These are phyloP conservation scores for Blastocystis sp. DNA, from an alignment of 352 stramenopile genomes.

Conservation along the genomic window DNA sequence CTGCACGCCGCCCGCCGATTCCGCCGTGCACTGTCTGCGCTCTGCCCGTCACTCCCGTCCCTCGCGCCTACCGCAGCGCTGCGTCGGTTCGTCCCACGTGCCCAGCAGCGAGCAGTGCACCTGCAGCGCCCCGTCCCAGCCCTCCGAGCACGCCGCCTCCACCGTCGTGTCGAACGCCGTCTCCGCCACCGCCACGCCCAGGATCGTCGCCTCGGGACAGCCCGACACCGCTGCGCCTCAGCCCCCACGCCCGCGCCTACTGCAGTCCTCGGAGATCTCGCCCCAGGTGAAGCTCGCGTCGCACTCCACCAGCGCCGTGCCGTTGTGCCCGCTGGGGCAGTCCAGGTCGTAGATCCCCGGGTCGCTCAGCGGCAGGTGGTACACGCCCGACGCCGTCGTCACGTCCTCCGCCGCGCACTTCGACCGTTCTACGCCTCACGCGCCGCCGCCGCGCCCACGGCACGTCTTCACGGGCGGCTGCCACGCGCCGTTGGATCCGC, in stretches of 20 bases:
- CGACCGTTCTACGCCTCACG: background rate
- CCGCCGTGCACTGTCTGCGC: background rate
- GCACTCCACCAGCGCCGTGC: background rate
- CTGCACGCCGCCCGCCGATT: background rate
- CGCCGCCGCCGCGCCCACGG: background rate
- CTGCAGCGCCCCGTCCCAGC: constrained; percentile 16
- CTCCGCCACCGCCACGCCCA: background rate
- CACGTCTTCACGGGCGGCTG: constrained; percentile 21
- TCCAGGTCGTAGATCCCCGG: background rate
- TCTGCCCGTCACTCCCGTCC: background rate
- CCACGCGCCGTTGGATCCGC: constrained; percentile 4
- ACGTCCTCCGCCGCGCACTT: constrained; percentile 12
- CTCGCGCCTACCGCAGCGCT: background rate
- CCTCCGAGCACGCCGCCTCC: constrained; percentile 6
- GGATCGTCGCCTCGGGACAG: background rate
- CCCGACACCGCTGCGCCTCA: constrained; percentile 5
- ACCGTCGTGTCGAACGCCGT: background rate
- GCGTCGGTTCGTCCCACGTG: constrained; percentile 20
- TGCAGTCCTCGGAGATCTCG: background rate
- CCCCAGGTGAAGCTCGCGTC: background rate
- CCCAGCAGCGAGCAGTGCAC: constrained; percentile 9
- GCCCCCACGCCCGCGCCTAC: background rate
- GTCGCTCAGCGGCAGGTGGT: background rate
- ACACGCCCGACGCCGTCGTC: background rate
- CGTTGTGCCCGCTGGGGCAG: constrained; percentile 9